These are phyloP conservation scores for Albugo laibachii DNA, from an alignment of 352 stramenopile species.

Conservation along the genomic window DNA sequence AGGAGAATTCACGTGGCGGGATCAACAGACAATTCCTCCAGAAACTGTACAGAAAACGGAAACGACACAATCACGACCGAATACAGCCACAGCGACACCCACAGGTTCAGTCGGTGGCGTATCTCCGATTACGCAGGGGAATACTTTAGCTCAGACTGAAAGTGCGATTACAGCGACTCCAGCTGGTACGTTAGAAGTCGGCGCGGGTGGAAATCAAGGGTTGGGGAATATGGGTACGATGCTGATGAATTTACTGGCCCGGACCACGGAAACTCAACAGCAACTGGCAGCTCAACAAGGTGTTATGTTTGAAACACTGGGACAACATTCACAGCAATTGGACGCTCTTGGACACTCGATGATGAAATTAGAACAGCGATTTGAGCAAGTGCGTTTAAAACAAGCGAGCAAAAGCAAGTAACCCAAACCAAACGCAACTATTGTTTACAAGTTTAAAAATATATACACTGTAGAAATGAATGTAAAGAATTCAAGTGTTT, in stretches of 20 bases:
- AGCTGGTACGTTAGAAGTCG: constrained; percentile 23
- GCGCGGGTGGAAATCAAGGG: constrained; percentile 20
- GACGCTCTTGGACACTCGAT: constrained; percentile 55
- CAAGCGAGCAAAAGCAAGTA: constrained; percentile 7
- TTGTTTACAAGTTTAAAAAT: no score
- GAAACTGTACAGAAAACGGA: not conserved
- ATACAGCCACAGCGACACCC: constrained; percentile 2
- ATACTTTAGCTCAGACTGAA: constrained; percentile 12
- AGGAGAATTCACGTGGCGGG: not conserved
- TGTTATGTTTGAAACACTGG: constrained; percentile 75
- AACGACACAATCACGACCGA: not conserved
- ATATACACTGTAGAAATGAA: no score
- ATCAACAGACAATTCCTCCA: not conserved
- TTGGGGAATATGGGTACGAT: constrained; percentile 76
- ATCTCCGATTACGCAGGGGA: constrained; percentile 21
- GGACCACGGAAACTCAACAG: constrained; percentile 73
- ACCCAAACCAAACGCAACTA: no score
- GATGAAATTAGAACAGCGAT: constrained; percentile 47
- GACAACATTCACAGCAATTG: constrained; percentile 62
- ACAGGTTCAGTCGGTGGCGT: not conserved
- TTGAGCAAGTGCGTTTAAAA: constrained; percentile 64
- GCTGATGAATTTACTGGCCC: constrained; percentile 72
- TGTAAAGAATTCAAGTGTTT: no score
- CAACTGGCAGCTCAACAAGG: constrained; percentile 66
- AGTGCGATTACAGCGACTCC: not conserved